Base-by-base conservation (phyloP, 495 filamentous ascomycete genomes). In the Neurospora sp. region DNA sequence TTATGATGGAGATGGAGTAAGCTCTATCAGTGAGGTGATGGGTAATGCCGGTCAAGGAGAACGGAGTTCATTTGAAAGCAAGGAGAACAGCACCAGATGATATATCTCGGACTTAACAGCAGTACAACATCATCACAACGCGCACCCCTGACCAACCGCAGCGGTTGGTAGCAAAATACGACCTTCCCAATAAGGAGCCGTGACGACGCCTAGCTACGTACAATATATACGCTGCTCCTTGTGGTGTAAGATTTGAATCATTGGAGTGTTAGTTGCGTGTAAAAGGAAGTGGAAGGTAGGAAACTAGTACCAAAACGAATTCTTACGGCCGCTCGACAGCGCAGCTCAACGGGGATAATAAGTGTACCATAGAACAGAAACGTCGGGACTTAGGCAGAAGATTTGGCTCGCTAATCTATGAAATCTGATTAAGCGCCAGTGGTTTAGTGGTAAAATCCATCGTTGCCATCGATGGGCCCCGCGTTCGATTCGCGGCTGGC, bases 381-480 rank as follows among this genome's bases (percentile, higher is more conserved):
- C 35, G 35, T 35, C 0, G 35, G 35, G 4, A 35, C 35, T 35
- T 35, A 5, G 35, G 35, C 35, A 35, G 35, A 35, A 5, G 35
- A 35, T 35, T 35, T 35, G 35, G 35, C 35, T 35, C 35, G 35
- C 35, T 35, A 35, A 35, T 35, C 4, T 35, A 35, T 35, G 37
- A 38, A 38, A 35, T 35, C 54, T 4, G 6, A 8, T 35, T 31
- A 66, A 35, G 54, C 54, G 54, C 54, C 80, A 83, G 83, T 84
- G 83, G 83, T 84, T 84, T 85, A 85, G 83, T 85, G 83, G 83
- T 85, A 85, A 85, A 85, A 85, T 84, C 82, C 83, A 84, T 85
- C 83, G 83, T 85, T 85, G 83, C 83, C 83, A 85, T 85, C 83
- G 83, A 85, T 84, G 83, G 82, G 83, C 83, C 83, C 83, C 83